Evolutionary conservation across 345 rosid species (phyloP), one percentile per base, ranked within the genome.

Genomic region (Camelina neglecta): DNA sequence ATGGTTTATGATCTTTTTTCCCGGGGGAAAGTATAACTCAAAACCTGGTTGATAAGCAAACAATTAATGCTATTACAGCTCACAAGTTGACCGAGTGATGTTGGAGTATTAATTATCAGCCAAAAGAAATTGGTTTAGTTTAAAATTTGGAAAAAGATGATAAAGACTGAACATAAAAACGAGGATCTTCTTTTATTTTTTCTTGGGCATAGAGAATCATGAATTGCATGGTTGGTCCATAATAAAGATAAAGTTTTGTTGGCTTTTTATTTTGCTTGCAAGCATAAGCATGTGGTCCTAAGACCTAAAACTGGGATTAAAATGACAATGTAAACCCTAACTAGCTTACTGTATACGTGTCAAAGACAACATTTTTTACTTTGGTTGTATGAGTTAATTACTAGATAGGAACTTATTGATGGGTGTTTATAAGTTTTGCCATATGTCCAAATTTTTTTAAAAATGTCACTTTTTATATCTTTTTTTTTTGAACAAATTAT

Each of bases 161-260:
- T 60, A 67, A 67, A 50, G 79, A 75, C 62, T 26, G 54, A 50
- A 39, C 74, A 75, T 60, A 50, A 67, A 75, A 60, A 59, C 15
- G 53, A 50, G 54, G 41, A 66, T 75, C 47, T 61, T 58, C 20
- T 74, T 65, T 56, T 42, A 57, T 67, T 50, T 54, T 67, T 67
- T 59, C 42, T 67, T 39, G 65, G 41, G 65, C 50, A 44, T 44
- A 65, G 44, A 48, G 73, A 67, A 58, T 67, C 79, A 67, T 59
- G 78, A 75, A 36, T 75, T 74, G 72, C 72, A 74, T 74, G 77
- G 78, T 66, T 74, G 74, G 79, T 75, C 74, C 63, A 68, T 68
- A 59, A 42, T 31, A 69, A 75, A 75, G 69, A 44, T 63, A 75
- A 67, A 67, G 60, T 51, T 69, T 67, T 38, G 4, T 63, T 63